Percentiles rank a stretch among this genome's conserved stretches.
These are phyloP conservation scores for Colletotrichum siamense DNA, from an alignment of 2,329 filamentous ascomycete species.

Conservation along the genomic window DNA sequence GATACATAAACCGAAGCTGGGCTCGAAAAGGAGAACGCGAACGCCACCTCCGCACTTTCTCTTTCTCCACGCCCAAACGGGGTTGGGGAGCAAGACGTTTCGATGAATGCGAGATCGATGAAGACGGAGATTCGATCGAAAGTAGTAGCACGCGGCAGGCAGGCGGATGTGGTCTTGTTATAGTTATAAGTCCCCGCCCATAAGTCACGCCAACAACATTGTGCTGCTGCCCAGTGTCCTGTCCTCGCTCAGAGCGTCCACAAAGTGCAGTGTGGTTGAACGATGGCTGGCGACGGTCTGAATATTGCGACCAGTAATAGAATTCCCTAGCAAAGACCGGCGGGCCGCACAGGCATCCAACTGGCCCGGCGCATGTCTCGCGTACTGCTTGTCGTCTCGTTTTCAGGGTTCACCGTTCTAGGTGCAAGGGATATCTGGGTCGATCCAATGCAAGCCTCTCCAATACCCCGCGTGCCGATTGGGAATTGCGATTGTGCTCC, in stretches of 20 bases:
- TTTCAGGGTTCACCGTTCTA: conserved; percentile 23
- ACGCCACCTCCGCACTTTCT: conserved; percentile 1
- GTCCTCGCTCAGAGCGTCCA: neutral
- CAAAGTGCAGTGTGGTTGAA: conserved; percentile 8
- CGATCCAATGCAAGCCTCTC: conserved; percentile 22
- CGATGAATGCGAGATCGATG: neutral
- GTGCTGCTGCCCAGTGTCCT: neutral
- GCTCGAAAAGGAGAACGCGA: neutral
- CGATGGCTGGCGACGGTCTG: conserved; percentile 15
- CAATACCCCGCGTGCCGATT: conserved; percentile 23
- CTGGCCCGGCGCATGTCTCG: conserved; percentile 21
- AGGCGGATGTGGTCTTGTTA: neutral
- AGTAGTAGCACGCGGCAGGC: neutral
- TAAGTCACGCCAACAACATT: neutral
- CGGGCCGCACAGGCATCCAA: conserved; percentile 22
- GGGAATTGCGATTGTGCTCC: conserved; percentile 11
- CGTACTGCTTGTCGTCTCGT: conserved; percentile 13
- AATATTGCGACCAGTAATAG: conserved; percentile 15
- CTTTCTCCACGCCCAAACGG: neutral
- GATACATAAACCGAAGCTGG: neutral
- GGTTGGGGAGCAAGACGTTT: neutral
- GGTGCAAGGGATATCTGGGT: conserved; percentile 15
- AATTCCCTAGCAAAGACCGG: conserved; percentile 4
- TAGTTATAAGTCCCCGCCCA: neutral
- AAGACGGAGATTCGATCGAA: neutral